Conservation (phyloP, 345 rosid genomes). For the Populus simonii region DNA sequence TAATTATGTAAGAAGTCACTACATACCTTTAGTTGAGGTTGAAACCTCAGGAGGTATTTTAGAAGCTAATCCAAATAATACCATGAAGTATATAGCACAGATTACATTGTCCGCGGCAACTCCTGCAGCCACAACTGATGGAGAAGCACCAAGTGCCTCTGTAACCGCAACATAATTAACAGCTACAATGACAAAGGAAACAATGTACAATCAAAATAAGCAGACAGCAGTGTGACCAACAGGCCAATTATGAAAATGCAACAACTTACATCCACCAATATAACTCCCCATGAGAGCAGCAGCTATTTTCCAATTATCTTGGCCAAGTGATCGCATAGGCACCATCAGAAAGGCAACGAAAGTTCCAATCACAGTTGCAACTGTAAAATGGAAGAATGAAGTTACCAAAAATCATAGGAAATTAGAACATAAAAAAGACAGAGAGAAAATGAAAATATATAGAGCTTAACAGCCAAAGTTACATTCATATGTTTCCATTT, state of each 20-base stretch:
- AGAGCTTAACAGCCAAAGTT: no score
- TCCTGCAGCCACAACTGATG: conserved; percentile 80
- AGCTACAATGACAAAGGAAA: conserved; percentile 38
- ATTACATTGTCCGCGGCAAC: conserved; percentile 82
- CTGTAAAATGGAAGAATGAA: conserved; percentile 40
- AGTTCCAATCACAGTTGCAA: conserved; percentile 66
- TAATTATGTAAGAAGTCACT: not conserved
- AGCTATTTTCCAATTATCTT: conserved; percentile 88
- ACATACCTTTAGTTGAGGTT: conserved; percentile 43
- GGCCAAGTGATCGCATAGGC: conserved; percentile 88
- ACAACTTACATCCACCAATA: conserved; percentile 47
- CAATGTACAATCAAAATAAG: not conserved
- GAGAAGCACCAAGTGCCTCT: conserved; percentile 68
- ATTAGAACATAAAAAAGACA: not conserved
- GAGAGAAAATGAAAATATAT: not conserved
- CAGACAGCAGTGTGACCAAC: not conserved
- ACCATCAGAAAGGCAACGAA: conserved; percentile 63
- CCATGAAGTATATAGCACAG: conserved; percentile 59
- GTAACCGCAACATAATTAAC: conserved; percentile 86
- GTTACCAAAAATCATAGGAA: not conserved
- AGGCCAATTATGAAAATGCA: not conserved
- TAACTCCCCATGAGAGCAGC: conserved; percentile 90
- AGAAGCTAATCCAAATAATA: conserved; percentile 66
- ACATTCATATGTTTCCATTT: no score
- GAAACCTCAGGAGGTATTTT: conserved; percentile 59